Evolutionary conservation across 164 flowering plant species (phyloP), one percentile per base, ranked within the genome.

Genomic region (Malania oleifera): DNA sequence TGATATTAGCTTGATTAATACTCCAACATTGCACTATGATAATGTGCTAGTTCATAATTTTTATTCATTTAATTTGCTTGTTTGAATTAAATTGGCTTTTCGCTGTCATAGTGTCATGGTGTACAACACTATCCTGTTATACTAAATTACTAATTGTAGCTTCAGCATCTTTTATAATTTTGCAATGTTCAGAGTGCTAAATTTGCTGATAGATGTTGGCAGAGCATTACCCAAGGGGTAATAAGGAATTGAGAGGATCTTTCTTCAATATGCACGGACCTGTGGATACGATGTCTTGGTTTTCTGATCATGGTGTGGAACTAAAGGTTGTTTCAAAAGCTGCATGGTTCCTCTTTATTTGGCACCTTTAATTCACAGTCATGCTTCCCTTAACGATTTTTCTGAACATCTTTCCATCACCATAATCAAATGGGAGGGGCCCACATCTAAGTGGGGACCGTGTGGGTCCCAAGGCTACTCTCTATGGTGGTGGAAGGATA

Each of bases 251-350:
- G 49, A 75, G 81, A 70, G 97, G 98, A 27, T 80, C 96, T 54
- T 93, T 93, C 73, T 93, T 93, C 73, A 69, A 65, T 59, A 63
- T 61, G 61, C 98, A 93, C 62, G 82, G 96, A 28, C 98, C 98
- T 23, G 45, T 56, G 56, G 97, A 93, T 77, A 93, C 98, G 3
- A 89, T 93, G 86, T 75, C 93, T 25, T 93, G 98, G 98, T 93
- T 93, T 68, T 66, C 82, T 60, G 81, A 87, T 55, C 95, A 75
- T 66, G 97, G 97, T 1, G 91, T 89, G 35, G 74, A 78, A 49
- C 82, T 93, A 45, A 93, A 93, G 96, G 98, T 89, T 63, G 54
- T 64, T 41, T 52, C 13, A 5, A 43, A 25, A 31, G 38, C 52
- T 26, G 18, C 27, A 9, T 26, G 13, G 1, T 59, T 35, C 62